Percentiles rank a stretch among this genome's conserved stretches.
Conservation (phyloP, 2,329 filamentous ascomycete species). For the Cladosporium sp. region DNA sequence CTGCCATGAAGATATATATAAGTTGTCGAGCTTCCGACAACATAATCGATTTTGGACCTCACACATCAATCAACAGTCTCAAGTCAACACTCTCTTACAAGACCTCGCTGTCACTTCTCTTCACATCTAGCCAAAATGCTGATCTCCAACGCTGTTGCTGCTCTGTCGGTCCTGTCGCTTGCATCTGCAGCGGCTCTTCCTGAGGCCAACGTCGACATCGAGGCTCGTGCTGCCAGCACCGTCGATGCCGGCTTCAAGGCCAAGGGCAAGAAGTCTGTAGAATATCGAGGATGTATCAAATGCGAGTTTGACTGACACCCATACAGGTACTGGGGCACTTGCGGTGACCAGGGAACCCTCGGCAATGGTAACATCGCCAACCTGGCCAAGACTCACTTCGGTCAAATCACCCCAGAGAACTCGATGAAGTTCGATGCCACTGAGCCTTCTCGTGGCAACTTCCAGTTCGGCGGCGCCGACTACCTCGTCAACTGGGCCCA, state of each 20-base stretch:
- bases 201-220: constrained; percentile 4
- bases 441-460: constrained; percentile 46
- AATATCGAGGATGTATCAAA: not conserved
- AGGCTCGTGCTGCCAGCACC: constrained; percentile 30
- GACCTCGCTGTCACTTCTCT: too few species aligned
- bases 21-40: not conserved
- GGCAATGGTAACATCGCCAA: constrained; percentile 47
- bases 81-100: not conserved
- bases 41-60: not conserved
- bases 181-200: constrained; percentile 10
- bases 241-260: constrained; percentile 56
- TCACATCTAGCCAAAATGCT: constrained; percentile 1
- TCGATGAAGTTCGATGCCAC: constrained; percentile 63
- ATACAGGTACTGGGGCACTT: constrained; percentile 54
- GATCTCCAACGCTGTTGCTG: constrained; percentile 7
- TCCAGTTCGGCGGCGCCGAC: constrained; percentile 56
- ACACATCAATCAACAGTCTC: not conserved
- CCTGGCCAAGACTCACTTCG: constrained; percentile 59
- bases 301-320: not conserved
- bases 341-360: constrained; percentile 53
- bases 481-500: constrained; percentile 56
- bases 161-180: constrained; percentile 11
- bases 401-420: constrained; percentile 64
- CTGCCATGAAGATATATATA: constrained; percentile 2
- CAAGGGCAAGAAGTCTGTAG: constrained; percentile 52